A percentile compares a stretch with the other conserved stretches of the same genome.
phyloP scores from a whole-genome alignment of 1,284 basidiomycete genomes.

The Ustilago xerochloae region DNA sequence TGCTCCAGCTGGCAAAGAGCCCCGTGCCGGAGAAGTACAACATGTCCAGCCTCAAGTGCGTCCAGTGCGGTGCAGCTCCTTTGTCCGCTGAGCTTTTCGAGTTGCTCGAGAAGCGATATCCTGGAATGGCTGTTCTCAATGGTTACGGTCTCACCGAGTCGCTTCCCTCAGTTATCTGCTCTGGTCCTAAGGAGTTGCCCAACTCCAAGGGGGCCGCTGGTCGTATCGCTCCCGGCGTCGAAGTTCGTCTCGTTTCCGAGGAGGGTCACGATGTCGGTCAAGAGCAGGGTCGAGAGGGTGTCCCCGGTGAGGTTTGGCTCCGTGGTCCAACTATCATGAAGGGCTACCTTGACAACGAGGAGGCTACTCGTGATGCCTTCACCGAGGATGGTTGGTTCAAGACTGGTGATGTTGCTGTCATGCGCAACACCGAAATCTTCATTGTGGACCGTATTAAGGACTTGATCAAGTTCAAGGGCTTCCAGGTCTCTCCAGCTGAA shows the following conservation, averaged over 20 bases:
- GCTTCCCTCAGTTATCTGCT: constrained; percentile 72
- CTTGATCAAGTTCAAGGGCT: constrained; percentile 57
- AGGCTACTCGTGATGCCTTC: constrained; percentile 40
- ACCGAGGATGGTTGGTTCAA: constrained; percentile 56
- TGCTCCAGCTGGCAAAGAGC: constrained; percentile 80
- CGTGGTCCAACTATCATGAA: constrained; percentile 50
- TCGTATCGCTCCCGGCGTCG: constrained; percentile 80
- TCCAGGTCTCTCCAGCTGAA: constrained; percentile 60
- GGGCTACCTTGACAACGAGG: constrained; percentile 54
- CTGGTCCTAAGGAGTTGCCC: constrained; percentile 39
- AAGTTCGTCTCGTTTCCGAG: constrained; percentile 78
- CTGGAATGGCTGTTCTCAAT: constrained; percentile 64
- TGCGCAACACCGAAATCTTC: constrained; percentile 55
- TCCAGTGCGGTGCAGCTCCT: constrained; percentile 85
- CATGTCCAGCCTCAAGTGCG: constrained; percentile 74
- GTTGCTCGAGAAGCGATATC: constrained; percentile 73
- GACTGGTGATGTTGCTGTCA: constrained; percentile 57
- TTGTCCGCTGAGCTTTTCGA: constrained; percentile 76
- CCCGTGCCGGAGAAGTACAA: constrained; percentile 79
- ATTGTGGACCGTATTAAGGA: constrained; percentile 61
- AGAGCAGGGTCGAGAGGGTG: constrained; percentile 71
- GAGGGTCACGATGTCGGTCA: constrained; percentile 69
- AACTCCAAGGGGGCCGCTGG: constrained; percentile 71
- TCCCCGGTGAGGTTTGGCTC: constrained; percentile 52
- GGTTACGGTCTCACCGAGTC: constrained; percentile 85